phyloP scores from a whole-genome alignment of 345 rosid species.

The Gossypium anomalum region DNA sequence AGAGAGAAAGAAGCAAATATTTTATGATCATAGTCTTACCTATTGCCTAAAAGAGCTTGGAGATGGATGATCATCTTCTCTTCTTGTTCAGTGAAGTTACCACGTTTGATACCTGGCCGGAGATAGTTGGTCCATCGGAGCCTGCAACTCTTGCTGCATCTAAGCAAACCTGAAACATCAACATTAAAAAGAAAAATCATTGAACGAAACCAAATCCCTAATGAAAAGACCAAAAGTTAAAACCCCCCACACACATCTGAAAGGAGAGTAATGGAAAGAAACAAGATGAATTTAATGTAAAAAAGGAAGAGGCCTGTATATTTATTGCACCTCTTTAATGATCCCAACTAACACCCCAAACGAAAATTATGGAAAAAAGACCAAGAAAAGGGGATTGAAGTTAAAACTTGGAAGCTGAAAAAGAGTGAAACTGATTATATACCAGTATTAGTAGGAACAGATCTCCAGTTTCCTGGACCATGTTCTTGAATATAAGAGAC shows the following conservation, averaged over 20 bases:
- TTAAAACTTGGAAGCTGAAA: neutral
- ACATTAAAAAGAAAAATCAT: neutral
- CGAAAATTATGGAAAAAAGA: neutral
- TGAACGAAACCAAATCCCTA: neutral
- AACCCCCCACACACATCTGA: neutral
- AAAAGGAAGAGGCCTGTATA: slow-evolving; percentile 1
- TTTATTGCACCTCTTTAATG: slow-evolving; percentile 43
- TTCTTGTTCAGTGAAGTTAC: slow-evolving; percentile 78
- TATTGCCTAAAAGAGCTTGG: slow-evolving; percentile 94
- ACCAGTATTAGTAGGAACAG: slow-evolving; percentile 85
- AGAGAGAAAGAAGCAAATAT: too few relatives aligned
- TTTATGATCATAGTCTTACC: slow-evolving; percentile 31
- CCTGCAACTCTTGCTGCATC: slow-evolving; percentile 98
- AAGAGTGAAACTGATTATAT: neutral
- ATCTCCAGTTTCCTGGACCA: slow-evolving; percentile 96
- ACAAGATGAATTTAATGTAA: slow-evolving; percentile 4
- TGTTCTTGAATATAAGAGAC: slow-evolving; percentile 89
- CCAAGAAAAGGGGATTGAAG: neutral
- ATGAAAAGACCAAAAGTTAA: neutral
- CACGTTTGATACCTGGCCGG: slow-evolving; percentile 90
- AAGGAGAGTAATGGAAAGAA: slow-evolving; percentile 3
- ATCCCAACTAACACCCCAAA: slow-evolving; percentile 35
- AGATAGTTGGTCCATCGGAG: slow-evolving; percentile 98
- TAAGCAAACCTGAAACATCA: slow-evolving; percentile 58
- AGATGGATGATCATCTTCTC: slow-evolving; percentile 95